These are phyloP conservation scores for Saturnispora quitensis DNA, from an alignment of 805 yeast genomes.

Conservation along the genomic window DNA sequence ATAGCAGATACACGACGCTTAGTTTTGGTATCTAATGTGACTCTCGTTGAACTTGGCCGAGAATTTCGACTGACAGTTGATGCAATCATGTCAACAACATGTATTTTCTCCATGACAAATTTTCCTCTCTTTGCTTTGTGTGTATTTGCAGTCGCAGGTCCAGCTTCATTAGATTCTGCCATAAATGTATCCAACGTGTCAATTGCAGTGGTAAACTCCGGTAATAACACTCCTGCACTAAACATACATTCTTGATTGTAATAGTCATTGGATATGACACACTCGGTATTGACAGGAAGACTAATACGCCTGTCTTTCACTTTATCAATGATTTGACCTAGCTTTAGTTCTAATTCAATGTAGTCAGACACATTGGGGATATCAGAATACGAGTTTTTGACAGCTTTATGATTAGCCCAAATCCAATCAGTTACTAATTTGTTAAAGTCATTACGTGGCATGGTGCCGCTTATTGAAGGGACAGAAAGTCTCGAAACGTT, in stretches of 20 bases:
- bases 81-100: conserved; percentile 53
- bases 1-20: conserved; percentile 61
- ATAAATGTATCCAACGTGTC: conserved; percentile 48
- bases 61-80: conserved; percentile 56
- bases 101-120: conserved; percentile 52
- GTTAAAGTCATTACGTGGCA: conserved; percentile 73
- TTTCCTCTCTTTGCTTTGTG: conserved; percentile 22
- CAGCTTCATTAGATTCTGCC: conserved; percentile 16
- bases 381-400: conserved; percentile 38
- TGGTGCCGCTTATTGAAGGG: conserved; percentile 60
- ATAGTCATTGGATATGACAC: conserved; percentile 41
- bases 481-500: conserved; percentile 18
- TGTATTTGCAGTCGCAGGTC: conserved; percentile 4
- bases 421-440: conserved; percentile 84
- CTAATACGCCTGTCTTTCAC: conserved; percentile 51
- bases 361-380: conserved; percentile 35
- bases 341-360: conserved; percentile 66
- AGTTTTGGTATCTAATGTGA: conserved; percentile 60
- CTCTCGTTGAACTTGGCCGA: conserved; percentile 53
- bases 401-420: conserved; percentile 66
- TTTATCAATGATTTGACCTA: conserved; percentile 63
- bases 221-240: conserved; percentile 57
- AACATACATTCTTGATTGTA: conserved; percentile 47
- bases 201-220: conserved; percentile 48
- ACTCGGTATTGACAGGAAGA: conserved; percentile 61